Evolutionary conservation across 768 basidiomycete species (phyloP).

Genomic region (Podaxis mareebaensis): DNA sequence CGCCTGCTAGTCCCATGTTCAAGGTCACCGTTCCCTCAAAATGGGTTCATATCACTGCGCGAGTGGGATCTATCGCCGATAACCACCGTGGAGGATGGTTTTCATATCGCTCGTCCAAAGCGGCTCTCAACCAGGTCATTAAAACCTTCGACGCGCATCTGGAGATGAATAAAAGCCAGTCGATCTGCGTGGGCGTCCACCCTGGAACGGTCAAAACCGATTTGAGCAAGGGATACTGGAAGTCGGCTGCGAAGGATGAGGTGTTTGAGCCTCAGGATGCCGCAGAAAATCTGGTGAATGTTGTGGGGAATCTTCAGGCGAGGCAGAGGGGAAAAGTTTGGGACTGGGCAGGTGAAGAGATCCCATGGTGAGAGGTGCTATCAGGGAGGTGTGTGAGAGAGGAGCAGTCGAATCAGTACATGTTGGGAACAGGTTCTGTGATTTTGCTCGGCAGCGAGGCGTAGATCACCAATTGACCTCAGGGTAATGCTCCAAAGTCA

Average conservation of each 20-base stretch:
- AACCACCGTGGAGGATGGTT: conserved; percentile 63
- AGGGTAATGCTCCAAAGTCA: neutral
- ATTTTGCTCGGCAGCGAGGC: neutral
- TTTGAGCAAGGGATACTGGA: conserved; percentile 56
- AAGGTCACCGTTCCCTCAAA: conserved; percentile 38
- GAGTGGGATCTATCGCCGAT: conserved; percentile 59
- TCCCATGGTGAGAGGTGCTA: conserved; percentile 35
- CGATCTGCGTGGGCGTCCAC: conserved; percentile 57
- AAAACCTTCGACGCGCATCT: conserved; percentile 61
- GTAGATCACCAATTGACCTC: neutral
- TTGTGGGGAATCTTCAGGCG: conserved; percentile 41
- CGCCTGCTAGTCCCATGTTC: conserved; percentile 26
- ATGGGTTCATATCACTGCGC: conserved; percentile 62
- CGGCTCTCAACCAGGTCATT: conserved; percentile 63
- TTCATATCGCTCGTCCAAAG: conserved; percentile 62
- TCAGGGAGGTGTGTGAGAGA: neutral
- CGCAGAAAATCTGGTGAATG: conserved; percentile 44
- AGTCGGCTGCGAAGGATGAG: conserved; percentile 33
- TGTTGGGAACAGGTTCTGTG: neutral
- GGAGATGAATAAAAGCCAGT: conserved; percentile 42
- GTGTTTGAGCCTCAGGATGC: conserved; percentile 53
- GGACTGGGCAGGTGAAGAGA: conserved; percentile 58
- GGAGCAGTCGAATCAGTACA: neutral
- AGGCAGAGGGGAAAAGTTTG: conserved; percentile 52
- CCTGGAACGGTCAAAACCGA: conserved; percentile 64